Evolutionary conservation across 2,329 filamentous ascomycete species (phyloP).

Genomic region (Penicillium sp.): DNA sequence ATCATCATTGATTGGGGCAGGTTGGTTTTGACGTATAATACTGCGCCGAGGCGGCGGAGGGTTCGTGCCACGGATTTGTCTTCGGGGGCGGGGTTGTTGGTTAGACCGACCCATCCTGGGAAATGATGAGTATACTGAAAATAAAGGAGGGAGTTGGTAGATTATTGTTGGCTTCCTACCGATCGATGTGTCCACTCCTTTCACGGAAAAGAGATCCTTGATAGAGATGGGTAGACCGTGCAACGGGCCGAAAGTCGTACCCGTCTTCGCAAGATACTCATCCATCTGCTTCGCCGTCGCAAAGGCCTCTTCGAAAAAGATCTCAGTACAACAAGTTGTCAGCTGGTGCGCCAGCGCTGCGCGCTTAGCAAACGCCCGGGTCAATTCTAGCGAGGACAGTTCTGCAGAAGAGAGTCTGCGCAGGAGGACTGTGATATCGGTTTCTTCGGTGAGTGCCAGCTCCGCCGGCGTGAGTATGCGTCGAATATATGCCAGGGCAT

Average conservation of each 20-base stretch:
- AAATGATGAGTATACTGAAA: background rate
- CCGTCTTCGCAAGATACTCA: slow-evolving; percentile 39
- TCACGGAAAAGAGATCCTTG: slow-evolving; percentile 37
- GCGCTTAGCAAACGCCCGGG: slow-evolving; percentile 42
- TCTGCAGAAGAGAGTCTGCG: slow-evolving; percentile 23
- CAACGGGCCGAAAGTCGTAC: slow-evolving; percentile 54
- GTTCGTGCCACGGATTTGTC: slow-evolving; percentile 27
- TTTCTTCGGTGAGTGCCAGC: slow-evolving; percentile 27
- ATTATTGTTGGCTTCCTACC: slow-evolving; percentile 9
- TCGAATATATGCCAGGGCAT: slow-evolving; percentile 23
- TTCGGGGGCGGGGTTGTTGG: slow-evolving; percentile 19
- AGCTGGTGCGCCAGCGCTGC: slow-evolving; percentile 37
- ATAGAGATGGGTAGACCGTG: slow-evolving; percentile 60
- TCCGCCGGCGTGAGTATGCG: slow-evolving; percentile 17
- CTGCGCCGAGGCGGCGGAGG: slow-evolving; percentile 24
- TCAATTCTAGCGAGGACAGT: slow-evolving; percentile 22
- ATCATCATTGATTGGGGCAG: slow-evolving; percentile 30
- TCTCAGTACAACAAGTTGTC: slow-evolving; percentile 51
- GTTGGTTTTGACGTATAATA: slow-evolving; percentile 29
- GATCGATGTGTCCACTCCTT: slow-evolving; percentile 27
- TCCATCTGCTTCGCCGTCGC: slow-evolving; percentile 50
- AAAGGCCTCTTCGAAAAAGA: slow-evolving; percentile 54
- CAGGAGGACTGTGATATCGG: slow-evolving; percentile 24
- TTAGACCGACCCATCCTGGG: slow-evolving; percentile 28
- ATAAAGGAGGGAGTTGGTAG: too few relatives aligned